Conservation (phyloP, 148 eudicot species). For the Oxyria digyna region DNA sequence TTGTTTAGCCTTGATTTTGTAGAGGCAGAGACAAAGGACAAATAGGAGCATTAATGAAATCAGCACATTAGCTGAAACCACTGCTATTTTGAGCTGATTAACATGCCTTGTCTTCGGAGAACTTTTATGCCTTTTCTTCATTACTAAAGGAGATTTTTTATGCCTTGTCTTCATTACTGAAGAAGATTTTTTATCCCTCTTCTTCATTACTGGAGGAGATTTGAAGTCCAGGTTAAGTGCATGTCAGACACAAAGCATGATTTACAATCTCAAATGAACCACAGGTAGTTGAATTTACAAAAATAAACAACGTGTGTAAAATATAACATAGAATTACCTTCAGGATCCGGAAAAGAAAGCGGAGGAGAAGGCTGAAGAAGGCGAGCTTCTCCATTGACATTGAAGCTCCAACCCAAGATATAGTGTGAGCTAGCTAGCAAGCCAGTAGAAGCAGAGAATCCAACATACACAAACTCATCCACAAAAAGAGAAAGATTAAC, state of each 20-base stretch:
- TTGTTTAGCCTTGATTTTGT: background rate
- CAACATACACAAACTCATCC: background rate
- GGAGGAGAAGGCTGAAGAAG: background rate
- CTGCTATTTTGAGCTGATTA: background rate
- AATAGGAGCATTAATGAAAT: background rate
- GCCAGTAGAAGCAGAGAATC: constrained; percentile 7
- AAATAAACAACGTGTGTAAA: too few species aligned
- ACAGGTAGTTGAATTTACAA: too few species aligned
- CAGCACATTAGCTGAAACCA: background rate
- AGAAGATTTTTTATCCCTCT: too few species aligned
- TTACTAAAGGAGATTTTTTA: constrained; percentile 17
- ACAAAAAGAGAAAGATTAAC: background rate
- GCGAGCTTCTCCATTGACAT: background rate
- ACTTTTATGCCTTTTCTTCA: too few species aligned
- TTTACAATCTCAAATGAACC: too few species aligned
- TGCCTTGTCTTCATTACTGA: constrained; percentile 19
- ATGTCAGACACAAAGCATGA: too few species aligned
- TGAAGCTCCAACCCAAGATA: background rate
- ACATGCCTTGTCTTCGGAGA: constrained; percentile 11
- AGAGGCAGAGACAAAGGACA: background rate
- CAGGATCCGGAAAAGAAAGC: background rate
- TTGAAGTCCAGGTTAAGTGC: too few species aligned
- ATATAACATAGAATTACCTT: too few species aligned
- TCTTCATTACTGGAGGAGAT: too few species aligned
- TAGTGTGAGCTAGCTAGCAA: background rate